These are phyloP conservation scores for Lentinula edodes DNA, from an alignment of 768 basidiomycete species.

Conservation along the genomic window DNA sequence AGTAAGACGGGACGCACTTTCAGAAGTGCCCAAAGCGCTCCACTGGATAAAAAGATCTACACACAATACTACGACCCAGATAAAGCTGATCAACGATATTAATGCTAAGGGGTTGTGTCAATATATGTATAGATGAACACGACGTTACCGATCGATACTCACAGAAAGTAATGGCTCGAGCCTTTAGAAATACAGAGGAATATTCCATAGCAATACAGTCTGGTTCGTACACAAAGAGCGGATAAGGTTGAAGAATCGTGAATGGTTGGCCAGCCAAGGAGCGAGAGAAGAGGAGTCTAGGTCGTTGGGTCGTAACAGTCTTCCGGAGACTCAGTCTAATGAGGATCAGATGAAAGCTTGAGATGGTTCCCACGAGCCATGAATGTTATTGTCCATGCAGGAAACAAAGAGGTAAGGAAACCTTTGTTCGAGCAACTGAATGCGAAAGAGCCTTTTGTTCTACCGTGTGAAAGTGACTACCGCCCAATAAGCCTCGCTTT, in stretches of 20 bases:
- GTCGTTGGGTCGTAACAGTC: not conserved
- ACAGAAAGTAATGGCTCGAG: constrained; percentile 9
- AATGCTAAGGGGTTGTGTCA: constrained; percentile 24
- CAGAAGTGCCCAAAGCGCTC: constrained; percentile 35
- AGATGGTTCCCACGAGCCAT: not conserved
- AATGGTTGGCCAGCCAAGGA: constrained; percentile 3
- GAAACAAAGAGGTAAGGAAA: not conserved
- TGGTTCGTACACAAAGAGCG: not conserved
- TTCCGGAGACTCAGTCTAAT: not conserved
- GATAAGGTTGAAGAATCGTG: not conserved
- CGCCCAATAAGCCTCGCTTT: not conserved
- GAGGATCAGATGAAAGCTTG: not conserved
- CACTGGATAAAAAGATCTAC: constrained; percentile 42
- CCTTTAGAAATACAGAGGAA: constrained; percentile 11
- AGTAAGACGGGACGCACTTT: constrained; percentile 31
- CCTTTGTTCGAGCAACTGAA: not conserved
- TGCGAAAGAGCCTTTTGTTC: not conserved
- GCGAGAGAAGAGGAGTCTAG: not conserved
- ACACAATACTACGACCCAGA: constrained; percentile 44
- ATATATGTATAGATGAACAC: not conserved
- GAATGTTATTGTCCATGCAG: not conserved
- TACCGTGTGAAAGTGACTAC: not conserved
- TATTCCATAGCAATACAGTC: constrained; percentile 8
- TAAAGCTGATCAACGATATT: constrained; percentile 36
- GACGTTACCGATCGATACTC: not conserved